phyloP scores from a whole-genome alignment of 352 stramenopile genomes.

The Globisporangium spinosum region DNA sequence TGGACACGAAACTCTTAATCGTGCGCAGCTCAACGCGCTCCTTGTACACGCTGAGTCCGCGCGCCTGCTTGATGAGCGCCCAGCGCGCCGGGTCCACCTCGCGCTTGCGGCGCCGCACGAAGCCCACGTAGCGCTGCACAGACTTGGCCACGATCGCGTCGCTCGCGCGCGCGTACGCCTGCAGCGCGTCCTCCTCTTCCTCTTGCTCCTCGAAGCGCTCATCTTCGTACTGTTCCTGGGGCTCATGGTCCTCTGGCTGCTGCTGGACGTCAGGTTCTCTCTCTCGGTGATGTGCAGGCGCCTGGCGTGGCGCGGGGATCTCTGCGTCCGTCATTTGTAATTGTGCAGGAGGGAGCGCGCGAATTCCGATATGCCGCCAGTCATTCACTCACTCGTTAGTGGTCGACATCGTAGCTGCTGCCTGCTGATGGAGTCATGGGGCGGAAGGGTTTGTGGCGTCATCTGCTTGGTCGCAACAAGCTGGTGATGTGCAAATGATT shows the following conservation, averaged over 20 bases:
- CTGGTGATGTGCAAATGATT: background rate
- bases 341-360: background rate
- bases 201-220: background rate
- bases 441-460: background rate
- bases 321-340: background rate
- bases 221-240: background rate
- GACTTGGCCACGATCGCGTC: conserved; percentile 57
- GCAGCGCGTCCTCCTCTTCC: conserved; percentile 20
- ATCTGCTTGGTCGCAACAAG: background rate
- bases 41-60: conserved; percentile 51
- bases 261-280: background rate
- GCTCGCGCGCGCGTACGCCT: conserved; percentile 39
- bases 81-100: conserved; percentile 38
- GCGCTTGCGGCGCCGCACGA: conserved; percentile 33
- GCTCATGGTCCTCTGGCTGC: background rate
- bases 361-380: background rate
- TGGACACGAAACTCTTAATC: conserved; percentile 11
- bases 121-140: conserved; percentile 44
- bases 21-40: conserved; percentile 36
- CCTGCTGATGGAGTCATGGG: background rate
- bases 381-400: background rate
- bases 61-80: conserved; percentile 36
- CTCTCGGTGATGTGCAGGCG: background rate
- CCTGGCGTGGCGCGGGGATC: background rate
- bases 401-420: background rate